Percentiles rank a stretch among this genome's conserved stretches.
Conservation (phyloP, 73 alveolate genomes). For the Uronychia binucleata region DNA sequence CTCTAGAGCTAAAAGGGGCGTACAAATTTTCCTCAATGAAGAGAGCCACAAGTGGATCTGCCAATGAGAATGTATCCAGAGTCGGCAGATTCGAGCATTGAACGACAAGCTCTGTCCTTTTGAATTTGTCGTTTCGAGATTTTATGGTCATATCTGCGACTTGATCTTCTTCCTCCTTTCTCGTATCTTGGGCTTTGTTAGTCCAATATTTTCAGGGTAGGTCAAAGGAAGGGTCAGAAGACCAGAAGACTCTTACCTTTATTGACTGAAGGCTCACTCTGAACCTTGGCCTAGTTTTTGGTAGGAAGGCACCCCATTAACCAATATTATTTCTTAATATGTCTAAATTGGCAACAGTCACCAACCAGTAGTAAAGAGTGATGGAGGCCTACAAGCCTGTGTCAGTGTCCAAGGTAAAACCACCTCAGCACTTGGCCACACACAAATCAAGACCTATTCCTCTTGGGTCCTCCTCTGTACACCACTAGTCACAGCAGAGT, state of each 20-base stretch:
- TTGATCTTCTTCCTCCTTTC: background rate
- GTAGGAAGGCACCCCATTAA: background rate
- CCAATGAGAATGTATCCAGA: conserved; percentile 68
- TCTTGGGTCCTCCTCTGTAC: background rate
- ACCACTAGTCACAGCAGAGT: background rate
- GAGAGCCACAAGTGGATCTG: conserved; percentile 66
- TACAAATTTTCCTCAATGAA: conserved; percentile 24
- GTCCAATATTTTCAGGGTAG: too few relatives aligned
- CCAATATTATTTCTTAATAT: background rate
- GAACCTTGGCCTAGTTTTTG: background rate
- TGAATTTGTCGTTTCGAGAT: conserved; percentile 21
- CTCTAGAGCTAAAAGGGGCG: background rate
- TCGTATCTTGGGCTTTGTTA: too few relatives aligned
- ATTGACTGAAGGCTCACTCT: background rate
- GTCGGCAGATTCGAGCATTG: conserved; percentile 70
- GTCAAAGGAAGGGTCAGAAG: too few relatives aligned
- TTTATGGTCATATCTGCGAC: conserved; percentile 3
- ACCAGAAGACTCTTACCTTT: too few relatives aligned
- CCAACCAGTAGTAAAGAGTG: background rate
- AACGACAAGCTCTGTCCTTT: conserved; percentile 59
- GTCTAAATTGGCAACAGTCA: background rate
- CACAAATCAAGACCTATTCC: background rate
- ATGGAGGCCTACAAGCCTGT: background rate
- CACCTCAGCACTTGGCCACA: background rate
- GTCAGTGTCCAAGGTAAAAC: background rate